A percentile compares a stretch with the other conserved stretches of the same genome.
Evolutionary conservation across 192 early-diverging fungal species (phyloP).

Genomic region (Obelidium mucronatum): DNA sequence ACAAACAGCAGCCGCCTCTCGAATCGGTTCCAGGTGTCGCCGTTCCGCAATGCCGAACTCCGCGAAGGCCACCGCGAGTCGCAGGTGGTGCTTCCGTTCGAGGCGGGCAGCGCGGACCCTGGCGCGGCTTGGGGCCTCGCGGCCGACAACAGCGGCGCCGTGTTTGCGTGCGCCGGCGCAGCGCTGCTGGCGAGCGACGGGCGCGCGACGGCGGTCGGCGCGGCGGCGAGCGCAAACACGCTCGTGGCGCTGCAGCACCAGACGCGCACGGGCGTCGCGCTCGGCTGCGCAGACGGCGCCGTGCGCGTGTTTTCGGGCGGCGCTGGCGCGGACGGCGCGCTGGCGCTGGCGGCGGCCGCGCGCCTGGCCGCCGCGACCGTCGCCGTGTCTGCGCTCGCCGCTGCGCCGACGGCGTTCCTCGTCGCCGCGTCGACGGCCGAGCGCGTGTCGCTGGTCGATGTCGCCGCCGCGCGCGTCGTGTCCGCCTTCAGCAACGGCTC

Average conservation of each 20-base stretch:
- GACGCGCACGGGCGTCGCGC: background rate
- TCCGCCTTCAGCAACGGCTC: background rate
- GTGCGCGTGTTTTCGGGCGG: background rate
- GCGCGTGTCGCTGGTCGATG: background rate
- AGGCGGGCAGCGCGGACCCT: too few species aligned
- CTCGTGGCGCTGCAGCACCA: background rate
- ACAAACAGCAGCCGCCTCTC: too few species aligned
- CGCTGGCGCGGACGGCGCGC: background rate
- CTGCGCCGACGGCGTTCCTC: background rate
- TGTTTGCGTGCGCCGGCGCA: background rate
- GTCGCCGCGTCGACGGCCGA: background rate
- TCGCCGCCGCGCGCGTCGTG: background rate
- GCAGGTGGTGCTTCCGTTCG: too few species aligned
- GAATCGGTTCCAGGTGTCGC: too few species aligned
- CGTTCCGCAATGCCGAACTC: too few species aligned
- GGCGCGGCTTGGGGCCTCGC: background rate
- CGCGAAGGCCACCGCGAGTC: too few species aligned
- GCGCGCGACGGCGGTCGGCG: background rate
- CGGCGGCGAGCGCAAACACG: slow-evolving; percentile 4
- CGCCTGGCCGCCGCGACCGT: background rate
- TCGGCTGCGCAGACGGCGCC: too few species aligned
- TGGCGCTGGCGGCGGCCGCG: background rate
- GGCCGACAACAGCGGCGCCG: background rate
- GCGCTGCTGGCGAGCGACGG: too few species aligned
- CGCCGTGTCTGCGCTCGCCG: background rate